These are phyloP conservation scores for Castanea sativa DNA, from an alignment of 306 rosid species.

Conservation along the genomic window DNA sequence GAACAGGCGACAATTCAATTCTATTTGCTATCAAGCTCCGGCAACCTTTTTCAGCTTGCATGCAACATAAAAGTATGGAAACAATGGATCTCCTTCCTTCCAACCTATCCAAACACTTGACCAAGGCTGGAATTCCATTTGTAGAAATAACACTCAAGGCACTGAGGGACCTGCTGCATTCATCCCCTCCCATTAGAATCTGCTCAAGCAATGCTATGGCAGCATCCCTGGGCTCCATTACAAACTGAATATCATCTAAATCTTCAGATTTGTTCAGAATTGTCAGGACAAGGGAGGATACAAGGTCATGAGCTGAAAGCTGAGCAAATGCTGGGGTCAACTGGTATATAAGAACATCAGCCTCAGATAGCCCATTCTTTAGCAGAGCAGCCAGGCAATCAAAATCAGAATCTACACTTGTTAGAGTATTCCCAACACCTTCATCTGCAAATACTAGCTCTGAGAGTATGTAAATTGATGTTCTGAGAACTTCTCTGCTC, in stretches of 20 bases:
- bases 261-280: slow-evolving; percentile 53
- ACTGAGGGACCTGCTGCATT: slow-evolving; percentile 61
- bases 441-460: slow-evolving; percentile 64
- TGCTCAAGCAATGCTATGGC: slow-evolving; percentile 74
- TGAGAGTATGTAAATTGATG: slow-evolving; percentile 70
- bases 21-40: slow-evolving; percentile 61
- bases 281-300: slow-evolving; percentile 62
- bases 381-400: slow-evolving; percentile 78
- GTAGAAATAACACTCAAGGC: slow-evolving; percentile 64
- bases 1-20: slow-evolving; percentile 62
- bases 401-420: slow-evolving; percentile 81
- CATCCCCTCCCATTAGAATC: slow-evolving; percentile 74
- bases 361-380: slow-evolving; percentile 76
- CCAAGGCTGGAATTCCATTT: slow-evolving; percentile 70
- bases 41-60: slow-evolving; percentile 75
- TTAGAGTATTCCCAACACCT: slow-evolving; percentile 67
- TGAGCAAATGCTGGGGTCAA: slow-evolving; percentile 65
- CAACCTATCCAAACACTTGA: slow-evolving; percentile 47
- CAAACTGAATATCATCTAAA: slow-evolving; percentile 54
- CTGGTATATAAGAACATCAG: slow-evolving; percentile 78
- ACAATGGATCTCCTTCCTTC: slow-evolving; percentile 69
- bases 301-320: slow-evolving; percentile 65
- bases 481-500: slow-evolving; percentile 65
- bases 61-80: slow-evolving; percentile 76
- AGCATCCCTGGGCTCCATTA: slow-evolving; percentile 73